Evolutionary conservation across 306 rosid species (phyloP).

Genomic region (Fragaria iinumae): DNA sequence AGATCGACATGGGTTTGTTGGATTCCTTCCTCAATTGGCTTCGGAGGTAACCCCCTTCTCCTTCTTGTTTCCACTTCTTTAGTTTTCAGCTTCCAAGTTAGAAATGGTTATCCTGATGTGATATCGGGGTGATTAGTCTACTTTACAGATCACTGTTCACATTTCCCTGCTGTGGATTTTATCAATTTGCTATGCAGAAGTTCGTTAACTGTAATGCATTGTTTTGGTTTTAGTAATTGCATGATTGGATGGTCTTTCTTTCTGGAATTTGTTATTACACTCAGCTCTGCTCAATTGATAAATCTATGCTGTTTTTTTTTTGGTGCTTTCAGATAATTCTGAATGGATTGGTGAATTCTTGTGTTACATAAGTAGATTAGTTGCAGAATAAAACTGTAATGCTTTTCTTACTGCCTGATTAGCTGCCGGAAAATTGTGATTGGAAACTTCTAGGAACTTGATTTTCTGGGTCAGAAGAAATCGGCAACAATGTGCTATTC

Average conservation of each 20-base stretch:
- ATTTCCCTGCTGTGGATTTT: background rate
- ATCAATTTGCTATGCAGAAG: background rate
- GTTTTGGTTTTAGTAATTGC: background rate
- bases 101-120: background rate
- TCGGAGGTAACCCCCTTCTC: constrained; percentile 55
- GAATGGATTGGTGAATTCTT: background rate
- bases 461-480: background rate
- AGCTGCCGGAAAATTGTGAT: background rate
- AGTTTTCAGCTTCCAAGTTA: background rate
- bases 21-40: constrained; percentile 95
- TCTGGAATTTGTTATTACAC: background rate
- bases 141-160: background rate
- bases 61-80: background rate
- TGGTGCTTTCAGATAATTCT: background rate
- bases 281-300: background rate
- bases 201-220: background rate
- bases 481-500: background rate
- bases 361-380: background rate
- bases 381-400: background rate
- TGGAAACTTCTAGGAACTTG: background rate
- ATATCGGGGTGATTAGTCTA: background rate
- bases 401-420: background rate
- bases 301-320: background rate
- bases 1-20: constrained; percentile 63
- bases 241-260: background rate